Evolutionary conservation across 345 rosid species (phyloP), one percentile per base, ranked within the genome.

Genomic region (Physaria fendleri): DNA sequence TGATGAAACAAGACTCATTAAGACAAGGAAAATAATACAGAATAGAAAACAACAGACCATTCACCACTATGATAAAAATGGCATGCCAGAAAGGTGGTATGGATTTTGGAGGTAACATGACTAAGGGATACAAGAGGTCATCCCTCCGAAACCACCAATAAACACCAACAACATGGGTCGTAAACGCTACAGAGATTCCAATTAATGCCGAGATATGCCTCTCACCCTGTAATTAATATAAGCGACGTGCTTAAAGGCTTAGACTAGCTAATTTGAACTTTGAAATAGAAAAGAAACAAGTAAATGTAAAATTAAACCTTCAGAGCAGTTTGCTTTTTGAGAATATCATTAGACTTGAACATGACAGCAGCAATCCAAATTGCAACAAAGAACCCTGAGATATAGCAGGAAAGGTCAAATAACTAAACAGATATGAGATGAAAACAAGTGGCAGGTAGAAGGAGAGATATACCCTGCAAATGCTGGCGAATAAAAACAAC

Each of bases 21-120:
- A 58, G 30, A 40, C 35, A 63, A 53, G 29, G 71, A 10, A 24
- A 44, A 59, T 14, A 75, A 44, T 13, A 39, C 1, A 56, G 18
- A 8, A 17, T 27, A 37, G 42, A 54, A 35, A 55, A 50, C 61
- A 30, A 74, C 90, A 44, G 60, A 94, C 99, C 99, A 76, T 94
- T 94, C 63, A 90, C 95, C 66, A 90, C 71, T 57, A 94, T 85
- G 75, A 90, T 81, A 59, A 94, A 94, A 69, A 87, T 76, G 45
- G 96, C 94, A 70, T 94, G 97, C 99, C 99, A 94, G 69, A 93
- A 94, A 65, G 97, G 97, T 49, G 99, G 97, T 38, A 94, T 87
- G 62, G 88, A 76, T 64, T 85, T 94, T 15, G 99, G 97, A 66
- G 99, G 99, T 50, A 90, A 85, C 99, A 94, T 90, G 71, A 85